Evolutionary conservation across 2,329 filamentous ascomycete genomes (phyloP), one percentile per base, ranked within the genome.

Genomic region (Hirsutella thompsonii): DNA sequence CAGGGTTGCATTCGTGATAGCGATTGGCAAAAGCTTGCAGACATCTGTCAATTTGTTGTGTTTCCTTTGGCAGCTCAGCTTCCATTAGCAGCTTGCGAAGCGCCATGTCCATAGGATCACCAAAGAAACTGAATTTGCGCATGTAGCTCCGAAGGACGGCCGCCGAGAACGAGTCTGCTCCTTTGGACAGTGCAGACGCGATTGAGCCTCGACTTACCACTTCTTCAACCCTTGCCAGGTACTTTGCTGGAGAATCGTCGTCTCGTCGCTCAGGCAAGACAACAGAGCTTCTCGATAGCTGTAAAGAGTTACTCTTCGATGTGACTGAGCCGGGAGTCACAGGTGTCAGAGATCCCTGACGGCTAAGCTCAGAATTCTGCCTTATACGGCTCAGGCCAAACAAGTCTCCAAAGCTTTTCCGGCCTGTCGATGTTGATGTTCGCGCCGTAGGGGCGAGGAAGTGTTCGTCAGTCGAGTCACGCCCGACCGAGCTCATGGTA

Each of bases 1-100:
- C 90, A 2, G 92, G 92, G 52, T 98, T 98, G 63, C 92, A 98
- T 61, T 98, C 92, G 56, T 96, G 86, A 58, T 98, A 98, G 44
- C 92, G 78, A 57, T 98, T 92, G 0, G 92, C 87, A 62, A 98
- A 96, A 2, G 88, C 83, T 57, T 95, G 87, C 29, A 98, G 67
- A 42, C 92, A 92, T 40, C 92, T 77, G 60, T 98, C 92, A 47
- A 98, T 96, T 53, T 98, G 92, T 60, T 98, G 92, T 0, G 92
- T 96, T 64, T 98, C 92, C 52, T 93, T 94, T 4, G 92, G 92
- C 26, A 98, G 64, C 59, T 96, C 90, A 3, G 92, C 88, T 56
- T 95, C 89, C 84, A 96, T 94, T 42, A 98, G 70, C 38, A 98
- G 72, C 59, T 96, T 96, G 30, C 92, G 80, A 47, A 96, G 81